Base-by-base conservation (phyloP, 331 rosid species). In the Prunus yedoensis region DNA sequence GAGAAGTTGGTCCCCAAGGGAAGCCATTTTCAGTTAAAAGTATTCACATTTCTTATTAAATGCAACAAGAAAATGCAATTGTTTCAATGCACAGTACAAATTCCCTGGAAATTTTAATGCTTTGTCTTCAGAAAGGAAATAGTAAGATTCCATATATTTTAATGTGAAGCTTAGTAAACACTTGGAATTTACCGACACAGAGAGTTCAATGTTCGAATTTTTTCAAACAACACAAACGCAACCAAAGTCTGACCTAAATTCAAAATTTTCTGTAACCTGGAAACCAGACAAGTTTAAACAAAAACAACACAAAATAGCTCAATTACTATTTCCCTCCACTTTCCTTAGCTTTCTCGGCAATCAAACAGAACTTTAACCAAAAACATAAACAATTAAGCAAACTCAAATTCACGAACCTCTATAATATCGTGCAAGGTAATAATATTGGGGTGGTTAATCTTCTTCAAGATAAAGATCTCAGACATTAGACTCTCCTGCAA, bases 401-500 rank as follows among this genome's bases (percentile, higher is more conserved):
- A 14, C 0, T 58, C 7, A 30, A 7, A 27, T 51, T 12, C 50
- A 77, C 85, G 4, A 32, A 95, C 99, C 99, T 95, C 79, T 13
- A 95, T 87, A 25, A 95, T 92, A 78, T 95, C 97, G 77, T 91
- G 88, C 89, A 95, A 74, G 18, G 73, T 88, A 75, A 95, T 92
- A 72, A 95, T 95, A 79, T 95, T 95, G 11, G 98, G 96, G 71
- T 95, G 99, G 61, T 82, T 85, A 85, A 92, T 90, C 84, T 74
- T 81, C 89, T 91, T 88, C 83, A 95, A 79, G 79, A 95, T 95
- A 41, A 66, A 76, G 84, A 95, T 92, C 91, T 95, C 99, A 2
- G 97, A 91, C 97, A 95, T 87, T 28, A 95, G 87, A 61, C 97
- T 91, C 47, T 95, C 98, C 76, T 85, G 97, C 88, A 95, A 77